Base-by-base conservation (phyloP, 371 early-diverging fungal species). In the Mortierella sp. region DNA sequence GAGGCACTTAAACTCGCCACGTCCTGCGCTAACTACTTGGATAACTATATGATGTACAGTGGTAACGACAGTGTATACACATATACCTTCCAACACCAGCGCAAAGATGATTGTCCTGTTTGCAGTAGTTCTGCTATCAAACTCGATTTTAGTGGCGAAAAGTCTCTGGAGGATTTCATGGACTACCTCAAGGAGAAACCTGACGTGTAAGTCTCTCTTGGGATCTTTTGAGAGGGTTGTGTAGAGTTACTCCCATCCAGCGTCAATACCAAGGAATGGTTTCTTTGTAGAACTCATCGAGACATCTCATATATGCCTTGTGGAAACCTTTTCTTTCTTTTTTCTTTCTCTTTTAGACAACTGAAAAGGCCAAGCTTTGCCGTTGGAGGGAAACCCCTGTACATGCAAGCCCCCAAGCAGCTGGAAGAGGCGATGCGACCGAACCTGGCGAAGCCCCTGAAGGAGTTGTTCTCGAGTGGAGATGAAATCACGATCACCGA, bases 21-120 rank as follows among this genome's bases (percentile, higher is more conserved):
- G 2, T 85, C 79, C 12, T 84, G 89, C 50, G 89, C 91, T 17
- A 84, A 89, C 41, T 84, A 81, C 60, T 81, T 98, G 60, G 87
- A 95, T 81, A 97, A 97, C 78, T 98, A 96, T 80, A 92, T 96
- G 93, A 93, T 96, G 91, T 98, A 97, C 80, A 92, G 90, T 7
- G 99, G 97, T 51, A 93, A 94, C 60, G 89, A 86, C 48, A 93
- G 96, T 27, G 82, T 97, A 23, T 96, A 97, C 80, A 94, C 96
- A 3, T 91, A 94, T 68, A 94, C 96, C 1, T 97, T 97, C 82
- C 86, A 90, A 48, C 90, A 92, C 59, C 89, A 92, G 78, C 88
- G 88, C 72, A 92, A 93, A 61, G 87, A 90, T 0, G 93, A 94
- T 23, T 98, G 99, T 78, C 91, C 95, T 30, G 97, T 97, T 3